phyloP scores from a whole-genome alignment of 345 rosid genomes.

The Euphorbia peplus region DNA sequence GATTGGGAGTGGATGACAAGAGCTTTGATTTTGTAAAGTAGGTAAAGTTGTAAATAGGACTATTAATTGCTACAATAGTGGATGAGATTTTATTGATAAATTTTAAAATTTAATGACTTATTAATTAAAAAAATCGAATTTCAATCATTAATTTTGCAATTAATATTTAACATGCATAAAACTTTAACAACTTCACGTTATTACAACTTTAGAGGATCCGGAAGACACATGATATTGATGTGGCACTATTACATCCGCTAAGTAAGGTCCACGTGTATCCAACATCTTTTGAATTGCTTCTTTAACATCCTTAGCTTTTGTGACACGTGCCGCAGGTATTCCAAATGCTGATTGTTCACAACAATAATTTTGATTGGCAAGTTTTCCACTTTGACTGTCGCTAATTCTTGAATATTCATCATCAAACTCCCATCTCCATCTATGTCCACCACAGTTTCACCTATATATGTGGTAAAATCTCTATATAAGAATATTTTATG shows the following conservation, averaged over 20 bases:
- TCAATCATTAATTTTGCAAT: no score
- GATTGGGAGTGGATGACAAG: slow-evolving; percentile 36
- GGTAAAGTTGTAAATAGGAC: no score
- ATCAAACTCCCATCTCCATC: slow-evolving; percentile 98
- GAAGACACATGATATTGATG: slow-evolving; percentile 95
- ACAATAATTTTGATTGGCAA: slow-evolving; percentile 79
- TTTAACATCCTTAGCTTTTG: slow-evolving; percentile 53
- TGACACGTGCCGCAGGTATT: slow-evolving; percentile 80
- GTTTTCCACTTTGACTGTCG: slow-evolving; percentile 75
- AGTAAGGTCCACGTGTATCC: slow-evolving; percentile 86
- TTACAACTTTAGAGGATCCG: no score
- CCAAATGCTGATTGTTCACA: slow-evolving; percentile 87
- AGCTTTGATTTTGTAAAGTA: no score
- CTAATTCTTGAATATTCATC: slow-evolving; percentile 94
- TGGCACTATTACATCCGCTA: slow-evolving; percentile 84
- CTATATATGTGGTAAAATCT: no score
- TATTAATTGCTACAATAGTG: no score
- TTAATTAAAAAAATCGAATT: no score
- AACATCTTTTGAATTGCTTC: slow-evolving; percentile 79
- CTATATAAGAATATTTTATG: no score
- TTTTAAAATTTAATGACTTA: no score
- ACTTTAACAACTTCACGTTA: no score
- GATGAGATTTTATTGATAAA: no score
- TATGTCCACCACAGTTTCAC: slow-evolving; percentile 75
- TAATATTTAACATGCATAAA: no score